Base-by-base conservation (phyloP, 176 grass and related monocot genomes). In the Triticum turgidum region DNA sequence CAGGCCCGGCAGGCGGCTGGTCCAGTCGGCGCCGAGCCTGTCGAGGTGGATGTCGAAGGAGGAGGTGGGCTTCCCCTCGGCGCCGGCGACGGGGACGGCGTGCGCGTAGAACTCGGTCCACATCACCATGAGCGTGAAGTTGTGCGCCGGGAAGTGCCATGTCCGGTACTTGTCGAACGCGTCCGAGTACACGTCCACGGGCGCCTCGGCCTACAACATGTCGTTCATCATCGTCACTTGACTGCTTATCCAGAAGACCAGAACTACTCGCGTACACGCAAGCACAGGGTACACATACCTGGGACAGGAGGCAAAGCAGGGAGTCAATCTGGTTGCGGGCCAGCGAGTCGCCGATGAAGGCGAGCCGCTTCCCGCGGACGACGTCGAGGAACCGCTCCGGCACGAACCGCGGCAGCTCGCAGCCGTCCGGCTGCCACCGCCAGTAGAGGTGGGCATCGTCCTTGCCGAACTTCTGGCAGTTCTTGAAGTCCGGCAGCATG, bases 401-500 rank as follows among this genome's bases (percentile, higher is more conserved):
- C 11, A 7, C 25, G n/a, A 95, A 89, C 25, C 93, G 69, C 72
- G 90, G 88, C 47, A 92, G 75, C 34, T 87, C 86, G 63, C 90
- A 92, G 4, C 88, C 84, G 29, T 89, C 77, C 1, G 93, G 93
- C 66, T 87, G 85, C 93, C 93, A 95, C 78, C 90, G 82, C 93
- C 93, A 95, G 80, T 82, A 87, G 44, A 92, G 73, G 77, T 92
- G 89, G 51, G 81, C 56, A 0, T 83, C 86, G 7, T 92, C 80
- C 88, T 92, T 95, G 22, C 93, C 90, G 58, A 89, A 92, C 83
- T 95, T 95, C 69, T 80, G 85, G 86, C 93, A 95, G 86, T 95
- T 96, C 74, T 91, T 93, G 51, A 84, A 80, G 30, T 93, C 94
- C 39, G 87, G 81, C 34, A 93, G 52, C 61, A 32, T 83, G 1